Percentiles rank a stretch among this genome's conserved stretches.
phyloP scores from a whole-genome alignment of 345 rosid genomes.

The Hypericum perforatum region DNA sequence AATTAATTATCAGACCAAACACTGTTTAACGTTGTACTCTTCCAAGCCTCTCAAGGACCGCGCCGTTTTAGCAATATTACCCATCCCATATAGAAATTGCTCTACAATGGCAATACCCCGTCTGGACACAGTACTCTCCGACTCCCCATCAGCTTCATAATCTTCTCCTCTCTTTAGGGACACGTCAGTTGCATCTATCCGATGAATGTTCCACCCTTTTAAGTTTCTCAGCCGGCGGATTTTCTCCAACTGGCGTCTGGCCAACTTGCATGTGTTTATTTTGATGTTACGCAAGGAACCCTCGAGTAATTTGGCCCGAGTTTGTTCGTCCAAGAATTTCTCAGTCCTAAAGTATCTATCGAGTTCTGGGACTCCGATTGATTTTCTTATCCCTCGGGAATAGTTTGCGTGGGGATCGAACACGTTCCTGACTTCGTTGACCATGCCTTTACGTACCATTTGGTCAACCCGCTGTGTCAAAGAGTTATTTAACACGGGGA shows the following conservation, averaged over 20 bases:
- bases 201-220: slow-evolving; percentile 57
- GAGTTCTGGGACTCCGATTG: slow-evolving; percentile 75
- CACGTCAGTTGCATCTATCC: slow-evolving; percentile 58
- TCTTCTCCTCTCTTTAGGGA: slow-evolving; percentile 21
- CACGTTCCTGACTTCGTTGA: slow-evolving; percentile 49
- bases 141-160: slow-evolving; percentile 42
- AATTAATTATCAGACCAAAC: too few species aligned
- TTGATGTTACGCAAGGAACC: slow-evolving; percentile 48
- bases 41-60: slow-evolving; percentile 3
- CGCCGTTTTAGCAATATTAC: not conserved
- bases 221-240: slow-evolving; percentile 37
- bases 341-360: slow-evolving; percentile 40
- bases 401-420: slow-evolving; percentile 32
- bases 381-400: slow-evolving; percentile 36
- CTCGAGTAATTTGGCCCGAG: slow-evolving; percentile 21
- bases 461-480: slow-evolving; percentile 55
- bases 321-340: slow-evolving; percentile 19
- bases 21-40: slow-evolving; percentile 6
- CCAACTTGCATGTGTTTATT: slow-evolving; percentile 41
- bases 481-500: slow-evolving; percentile 34
- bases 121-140: slow-evolving; percentile 50
- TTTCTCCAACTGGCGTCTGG: slow-evolving; percentile 53
- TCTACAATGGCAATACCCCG: slow-evolving; percentile 53
- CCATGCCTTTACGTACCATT: slow-evolving; percentile 63
- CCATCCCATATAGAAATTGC: slow-evolving; percentile 29